These are phyloP conservation scores for Sclerotinia spermophila DNA, from an alignment of 2,329 filamentous ascomycete genomes.

Conservation along the genomic window DNA sequence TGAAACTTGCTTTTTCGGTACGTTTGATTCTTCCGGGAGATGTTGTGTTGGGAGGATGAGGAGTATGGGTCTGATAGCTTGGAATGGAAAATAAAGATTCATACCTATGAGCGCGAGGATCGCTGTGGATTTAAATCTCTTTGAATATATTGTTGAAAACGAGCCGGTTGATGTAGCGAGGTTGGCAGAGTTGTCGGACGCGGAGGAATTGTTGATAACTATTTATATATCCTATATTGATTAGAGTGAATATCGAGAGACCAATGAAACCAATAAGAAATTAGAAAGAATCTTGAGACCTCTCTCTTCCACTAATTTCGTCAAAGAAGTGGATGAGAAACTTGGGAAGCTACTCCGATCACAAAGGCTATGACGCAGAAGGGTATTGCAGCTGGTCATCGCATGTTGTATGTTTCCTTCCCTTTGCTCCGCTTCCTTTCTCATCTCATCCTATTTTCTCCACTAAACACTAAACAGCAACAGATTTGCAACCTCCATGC, in stretches of 20 bases:
- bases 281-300: background rate
- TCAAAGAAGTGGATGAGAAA: background rate
- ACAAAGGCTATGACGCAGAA: background rate
- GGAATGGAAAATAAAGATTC: too few species aligned
- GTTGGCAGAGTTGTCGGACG: background rate
- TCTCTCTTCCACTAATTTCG: background rate
- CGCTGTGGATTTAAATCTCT: background rate
- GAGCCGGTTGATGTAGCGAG: background rate
- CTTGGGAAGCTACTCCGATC: background rate
- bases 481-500: background rate
- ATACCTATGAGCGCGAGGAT: background rate
- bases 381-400: background rate
- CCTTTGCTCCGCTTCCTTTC: background rate
- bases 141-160: background rate
- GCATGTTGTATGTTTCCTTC: background rate
- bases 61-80: too few species aligned
- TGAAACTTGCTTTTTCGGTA: background rate
- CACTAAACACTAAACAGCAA: background rate
- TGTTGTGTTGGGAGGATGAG: background rate
- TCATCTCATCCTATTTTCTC: too few species aligned
- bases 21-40: background rate
- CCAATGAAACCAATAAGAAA: background rate
- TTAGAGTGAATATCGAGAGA: background rate
- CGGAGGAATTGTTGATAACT: background rate
- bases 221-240: background rate